Conservation (phyloP, 2,329 filamentous ascomycete genomes). For the Volutella citrinella region DNA sequence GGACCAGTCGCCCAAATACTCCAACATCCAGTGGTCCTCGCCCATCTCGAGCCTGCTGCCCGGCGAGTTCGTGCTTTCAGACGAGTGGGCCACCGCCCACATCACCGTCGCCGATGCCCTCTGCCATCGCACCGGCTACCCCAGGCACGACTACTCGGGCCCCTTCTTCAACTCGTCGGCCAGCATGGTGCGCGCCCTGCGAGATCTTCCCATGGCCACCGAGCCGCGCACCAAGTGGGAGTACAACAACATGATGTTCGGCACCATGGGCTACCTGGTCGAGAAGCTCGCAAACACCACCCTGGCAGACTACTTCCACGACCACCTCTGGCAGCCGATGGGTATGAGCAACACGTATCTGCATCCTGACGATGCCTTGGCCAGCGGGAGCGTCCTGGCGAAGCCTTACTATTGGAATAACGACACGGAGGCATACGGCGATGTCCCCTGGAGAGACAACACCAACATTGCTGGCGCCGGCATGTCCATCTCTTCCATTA, state of each 20-base stretch:
- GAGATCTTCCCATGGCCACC: constrained; percentile 40
- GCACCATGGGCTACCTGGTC: constrained; percentile 38
- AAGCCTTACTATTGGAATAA: constrained; percentile 38
- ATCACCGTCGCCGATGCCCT: constrained; percentile 50
- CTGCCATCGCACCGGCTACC: constrained; percentile 47
- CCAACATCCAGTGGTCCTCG: constrained; percentile 42
- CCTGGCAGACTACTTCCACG: constrained; percentile 37
- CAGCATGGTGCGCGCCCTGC: constrained; percentile 34
- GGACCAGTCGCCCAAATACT: constrained; percentile 38
- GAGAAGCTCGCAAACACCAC: constrained; percentile 31
- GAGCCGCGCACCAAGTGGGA: constrained; percentile 41
- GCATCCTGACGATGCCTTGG: constrained; percentile 16
- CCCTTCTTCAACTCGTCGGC: constrained; percentile 8
- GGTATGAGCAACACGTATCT: constrained; percentile 40
- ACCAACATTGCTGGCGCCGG: constrained; percentile 31
- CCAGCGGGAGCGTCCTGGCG: constrained; percentile 27
- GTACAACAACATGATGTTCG: constrained; percentile 50
- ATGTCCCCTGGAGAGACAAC: constrained; percentile 16
- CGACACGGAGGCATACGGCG: constrained; percentile 21
- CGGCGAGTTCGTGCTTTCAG: constrained; percentile 45
- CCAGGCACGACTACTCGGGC: constrained; percentile 34
- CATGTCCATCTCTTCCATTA: constrained; percentile 36
- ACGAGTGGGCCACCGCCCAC: constrained; percentile 39
- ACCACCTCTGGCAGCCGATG: constrained; percentile 39
- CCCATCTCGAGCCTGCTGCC: constrained; percentile 41